Base-by-base conservation (phyloP, 2,329 filamentous ascomycete genomes). In the Ceratocystiopsis brevicomis region DNA sequence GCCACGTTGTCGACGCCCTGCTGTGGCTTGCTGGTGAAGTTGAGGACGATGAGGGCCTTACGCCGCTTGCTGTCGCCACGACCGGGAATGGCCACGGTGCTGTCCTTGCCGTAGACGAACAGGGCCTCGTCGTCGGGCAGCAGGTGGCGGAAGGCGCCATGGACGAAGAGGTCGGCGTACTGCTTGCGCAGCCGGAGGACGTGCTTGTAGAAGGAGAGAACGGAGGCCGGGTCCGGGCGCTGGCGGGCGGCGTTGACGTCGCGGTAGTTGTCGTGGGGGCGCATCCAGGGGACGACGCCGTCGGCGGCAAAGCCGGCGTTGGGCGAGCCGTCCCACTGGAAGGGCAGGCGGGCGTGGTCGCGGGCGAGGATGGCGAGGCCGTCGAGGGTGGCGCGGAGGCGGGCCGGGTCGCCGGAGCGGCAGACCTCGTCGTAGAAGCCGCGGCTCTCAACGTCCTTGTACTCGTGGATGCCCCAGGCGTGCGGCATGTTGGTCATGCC, bases 311-410 rank as follows among this genome's bases (percentile, higher is more conserved):
- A 82, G 2, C 78, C 78, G 0, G 71, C 74, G 48, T 76, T 65
- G 36, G 45, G 45, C 0, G 60, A 59, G 0, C 56, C 62, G 44
- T 66, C 66, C 78, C 78, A 83, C 49, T 78, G 75, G 61, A 84
- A 73, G 0, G 78, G 78, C 4, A 73, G 68, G n/a, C 78, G 65
- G 10, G 75, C 68, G 53, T 83, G 73, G 54, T 83, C 78, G 32
- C 76, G 63, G 6, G 68, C 76, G 30, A 80, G 67, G 46, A 68
- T 63, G 48, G 75, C 68, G 42, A 81, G 60, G 36, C 70, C 62
- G 10, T 59, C 60, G 2, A 72, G 56, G 25, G 55, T 58, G 33
- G 64, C 58, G 6, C 58, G 58, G 1, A 71, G 55, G 21, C 54
- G 57, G 37, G 61, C 58, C 10, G 57, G 51, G 44, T 62, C 54